Percentiles rank a stretch among this genome's conserved stretches.
phyloP scores from a whole-genome alignment of 2,329 filamentous ascomycete genomes.

The Colletotrichum sp. region DNA sequence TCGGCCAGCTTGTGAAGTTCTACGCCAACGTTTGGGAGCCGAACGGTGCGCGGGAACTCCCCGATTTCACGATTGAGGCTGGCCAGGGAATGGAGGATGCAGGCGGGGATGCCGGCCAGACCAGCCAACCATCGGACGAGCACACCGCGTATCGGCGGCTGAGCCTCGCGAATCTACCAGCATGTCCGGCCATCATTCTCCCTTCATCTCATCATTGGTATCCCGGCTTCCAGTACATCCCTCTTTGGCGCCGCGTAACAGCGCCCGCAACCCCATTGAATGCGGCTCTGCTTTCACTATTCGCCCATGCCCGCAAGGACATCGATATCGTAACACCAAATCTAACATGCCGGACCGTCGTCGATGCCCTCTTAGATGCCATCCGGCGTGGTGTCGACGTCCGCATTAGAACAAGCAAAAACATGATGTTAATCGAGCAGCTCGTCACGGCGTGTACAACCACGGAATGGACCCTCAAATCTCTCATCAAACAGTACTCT shows the following conservation, averaged over 20 bases:
- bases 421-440: constrained; percentile 81
- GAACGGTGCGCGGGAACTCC: not conserved
- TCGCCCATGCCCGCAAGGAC: constrained; percentile 59
- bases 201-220: constrained; percentile 77
- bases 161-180: constrained; percentile 14
- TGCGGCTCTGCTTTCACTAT: constrained; percentile 63
- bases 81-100: not conserved
- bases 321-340: constrained; percentile 82
- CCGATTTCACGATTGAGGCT: not conserved
- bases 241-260: constrained; percentile 52
- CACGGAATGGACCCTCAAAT: constrained; percentile 67
- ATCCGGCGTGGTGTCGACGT: constrained; percentile 72
- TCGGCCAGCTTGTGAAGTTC: constrained; percentile 68
- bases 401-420: constrained; percentile 67
- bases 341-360: constrained; percentile 69
- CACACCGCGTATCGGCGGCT: constrained; percentile 10
- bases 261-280: constrained; percentile 73
- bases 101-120: not conserved
- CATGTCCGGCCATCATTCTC: constrained; percentile 65
- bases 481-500: constrained; percentile 62
- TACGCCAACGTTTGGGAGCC: constrained; percentile 71
- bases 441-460: constrained; percentile 80
- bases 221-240: constrained; percentile 65
- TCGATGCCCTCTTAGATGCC: constrained; percentile 65
- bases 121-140: not conserved